Evolutionary conservation across 495 filamentous ascomycete species (phyloP).

Genomic region (Penicillium goetzii): DNA sequence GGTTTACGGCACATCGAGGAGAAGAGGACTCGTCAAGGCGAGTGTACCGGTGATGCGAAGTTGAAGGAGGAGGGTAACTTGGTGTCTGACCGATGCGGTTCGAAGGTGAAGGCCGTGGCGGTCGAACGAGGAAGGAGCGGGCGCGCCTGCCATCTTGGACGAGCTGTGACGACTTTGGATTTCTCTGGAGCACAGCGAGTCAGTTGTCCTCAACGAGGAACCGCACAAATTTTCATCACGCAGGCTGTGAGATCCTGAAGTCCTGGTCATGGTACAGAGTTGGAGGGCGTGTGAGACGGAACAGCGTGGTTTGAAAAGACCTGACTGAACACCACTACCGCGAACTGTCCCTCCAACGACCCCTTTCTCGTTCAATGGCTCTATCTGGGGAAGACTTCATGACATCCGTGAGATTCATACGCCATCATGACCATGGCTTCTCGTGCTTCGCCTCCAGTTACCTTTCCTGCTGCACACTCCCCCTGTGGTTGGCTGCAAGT

Average conservation of each 20-base stretch:
- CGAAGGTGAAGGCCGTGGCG: not conserved
- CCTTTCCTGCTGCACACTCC: not conserved
- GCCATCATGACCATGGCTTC: not conserved
- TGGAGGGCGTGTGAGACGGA: not conserved
- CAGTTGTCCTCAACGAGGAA: not conserved
- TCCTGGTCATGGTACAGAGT: not conserved
- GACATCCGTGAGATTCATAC: not conserved
- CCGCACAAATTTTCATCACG: not conserved
- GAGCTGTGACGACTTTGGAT: not conserved
- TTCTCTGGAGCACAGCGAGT: not conserved
- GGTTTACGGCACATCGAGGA: not conserved
- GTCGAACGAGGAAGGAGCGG: not conserved
- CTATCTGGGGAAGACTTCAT: not conserved
- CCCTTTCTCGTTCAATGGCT: not conserved
- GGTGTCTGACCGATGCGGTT: not conserved
- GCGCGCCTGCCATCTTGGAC: not conserved
- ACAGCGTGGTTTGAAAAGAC: not conserved
- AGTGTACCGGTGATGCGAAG: not conserved
- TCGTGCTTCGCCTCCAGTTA: too few species aligned
- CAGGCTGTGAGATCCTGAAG: not conserved
- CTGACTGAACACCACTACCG: not conserved
- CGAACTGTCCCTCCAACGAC: not conserved
- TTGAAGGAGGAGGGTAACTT: not conserved
- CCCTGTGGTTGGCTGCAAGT: not conserved
- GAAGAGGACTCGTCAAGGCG: not conserved